phyloP scores from a whole-genome alignment of 768 basidiomycete species.

The Mycena vulgaris region DNA sequence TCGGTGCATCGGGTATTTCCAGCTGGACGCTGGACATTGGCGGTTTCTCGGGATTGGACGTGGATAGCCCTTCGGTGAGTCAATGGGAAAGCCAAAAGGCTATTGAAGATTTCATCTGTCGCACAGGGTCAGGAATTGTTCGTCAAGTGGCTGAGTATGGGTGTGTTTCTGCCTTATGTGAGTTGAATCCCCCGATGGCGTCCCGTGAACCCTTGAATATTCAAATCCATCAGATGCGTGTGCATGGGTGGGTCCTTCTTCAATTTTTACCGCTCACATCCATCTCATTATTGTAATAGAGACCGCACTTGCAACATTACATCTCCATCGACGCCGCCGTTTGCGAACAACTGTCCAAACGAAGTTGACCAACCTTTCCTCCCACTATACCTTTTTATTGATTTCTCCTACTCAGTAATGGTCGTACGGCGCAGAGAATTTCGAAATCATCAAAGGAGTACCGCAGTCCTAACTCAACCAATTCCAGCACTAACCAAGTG shows the following conservation, averaged over 20 bases:
- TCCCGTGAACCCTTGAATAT: neutral
- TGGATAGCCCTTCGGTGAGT: slow-evolving; percentile 47
- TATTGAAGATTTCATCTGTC: neutral
- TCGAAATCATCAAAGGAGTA: slow-evolving; percentile 53
- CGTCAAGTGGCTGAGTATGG: slow-evolving; percentile 55
- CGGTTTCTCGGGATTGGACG: slow-evolving; percentile 51
- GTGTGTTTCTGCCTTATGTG: slow-evolving; percentile 56
- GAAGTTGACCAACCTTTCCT: slow-evolving; percentile 40
- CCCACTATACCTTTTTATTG: neutral
- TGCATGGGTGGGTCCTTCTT: slow-evolving; percentile 8
- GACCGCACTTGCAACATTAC: slow-evolving; percentile 47
- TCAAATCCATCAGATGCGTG: slow-evolving; percentile 10
- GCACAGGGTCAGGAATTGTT: slow-evolving; percentile 51
- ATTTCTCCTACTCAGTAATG: slow-evolving; percentile 46
- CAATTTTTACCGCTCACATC: neutral
- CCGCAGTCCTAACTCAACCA: neutral
- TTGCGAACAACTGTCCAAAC: slow-evolving; percentile 54
- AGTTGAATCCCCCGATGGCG: slow-evolving; percentile 26
- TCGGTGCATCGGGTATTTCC: slow-evolving; percentile 54
- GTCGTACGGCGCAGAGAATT: slow-evolving; percentile 54
- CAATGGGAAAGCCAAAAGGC: neutral
- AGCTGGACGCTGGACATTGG: slow-evolving; percentile 57
- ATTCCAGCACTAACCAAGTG: neutral
- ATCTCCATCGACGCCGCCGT: slow-evolving; percentile 36
- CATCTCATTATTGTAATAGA: slow-evolving; percentile 32